Evolutionary conservation across 176 grass and related monocot genomes (phyloP).

Genomic region (Aechmea fasciata): DNA sequence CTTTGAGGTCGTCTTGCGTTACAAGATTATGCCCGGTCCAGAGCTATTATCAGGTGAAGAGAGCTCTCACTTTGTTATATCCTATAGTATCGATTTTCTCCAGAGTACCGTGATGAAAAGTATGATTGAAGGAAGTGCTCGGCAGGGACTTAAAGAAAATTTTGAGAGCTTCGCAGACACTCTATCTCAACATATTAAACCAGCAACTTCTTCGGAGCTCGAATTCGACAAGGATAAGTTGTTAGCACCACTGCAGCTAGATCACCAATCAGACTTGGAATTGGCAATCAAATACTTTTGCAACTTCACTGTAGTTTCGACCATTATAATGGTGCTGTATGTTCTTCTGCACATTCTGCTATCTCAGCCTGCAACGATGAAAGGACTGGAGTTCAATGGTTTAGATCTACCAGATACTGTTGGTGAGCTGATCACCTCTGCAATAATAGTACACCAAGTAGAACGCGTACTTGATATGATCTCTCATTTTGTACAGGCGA

Average conservation of each 20-base stretch:
- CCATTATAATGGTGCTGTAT: slow-evolving; percentile 46
- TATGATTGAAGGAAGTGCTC: slow-evolving; percentile 62
- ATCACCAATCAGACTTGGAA: slow-evolving; percentile 42
- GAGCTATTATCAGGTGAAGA: slow-evolving; percentile 36
- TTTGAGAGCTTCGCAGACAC: slow-evolving; percentile 48
- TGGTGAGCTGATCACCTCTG: slow-evolving; percentile 53
- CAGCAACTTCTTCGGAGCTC: slow-evolving; percentile 28
- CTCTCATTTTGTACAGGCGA: slow-evolving; percentile 71
- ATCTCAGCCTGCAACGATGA: slow-evolving; percentile 28
- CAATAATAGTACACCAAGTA: slow-evolving; percentile 62
- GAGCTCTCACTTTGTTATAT: slow-evolving; percentile 43
- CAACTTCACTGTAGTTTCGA: slow-evolving; percentile 53
- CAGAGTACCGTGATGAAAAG: slow-evolving; percentile 75
- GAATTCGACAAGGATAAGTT: slow-evolving; percentile 62
- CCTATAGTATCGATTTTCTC: slow-evolving; percentile 64
- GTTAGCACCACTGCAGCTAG: slow-evolving; percentile 51
- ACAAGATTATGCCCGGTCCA: slow-evolving; percentile 58
- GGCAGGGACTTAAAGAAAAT: slow-evolving; percentile 67
- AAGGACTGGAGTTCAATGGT: slow-evolving; percentile 64
- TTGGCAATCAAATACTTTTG: slow-evolving; percentile 69
- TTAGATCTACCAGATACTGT: slow-evolving; percentile 82
- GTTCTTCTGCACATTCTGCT: slow-evolving; percentile 70
- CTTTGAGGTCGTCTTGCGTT: slow-evolving; percentile 65
- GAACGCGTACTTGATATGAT: slow-evolving; percentile 48
- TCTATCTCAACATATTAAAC: slow-evolving; percentile 47